These are phyloP conservation scores for Sarocladium oryzae DNA, from an alignment of 2,329 filamentous ascomycete species.

Conservation along the genomic window DNA sequence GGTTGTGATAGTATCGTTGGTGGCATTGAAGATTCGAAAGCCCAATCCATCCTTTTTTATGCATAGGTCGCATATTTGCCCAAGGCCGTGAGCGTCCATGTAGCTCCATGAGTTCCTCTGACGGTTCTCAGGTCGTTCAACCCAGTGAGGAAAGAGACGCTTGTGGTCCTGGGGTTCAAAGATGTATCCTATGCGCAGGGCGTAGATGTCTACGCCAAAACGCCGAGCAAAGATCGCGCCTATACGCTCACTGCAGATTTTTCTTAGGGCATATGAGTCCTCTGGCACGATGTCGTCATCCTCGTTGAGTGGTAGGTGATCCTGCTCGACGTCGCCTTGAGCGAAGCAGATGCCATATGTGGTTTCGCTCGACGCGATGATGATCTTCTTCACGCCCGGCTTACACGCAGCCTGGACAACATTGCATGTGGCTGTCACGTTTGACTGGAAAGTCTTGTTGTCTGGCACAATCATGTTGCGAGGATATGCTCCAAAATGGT, in stretches of 20 bases:
- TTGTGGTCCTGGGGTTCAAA: slow-evolving; percentile 56
- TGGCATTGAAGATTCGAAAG: slow-evolving; percentile 59
- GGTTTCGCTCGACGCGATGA: slow-evolving; percentile 53
- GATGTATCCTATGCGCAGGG: slow-evolving; percentile 53
- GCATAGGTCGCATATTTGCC: slow-evolving; percentile 51
- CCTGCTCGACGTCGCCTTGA: slow-evolving; percentile 50
- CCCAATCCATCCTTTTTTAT: slow-evolving; percentile 48
- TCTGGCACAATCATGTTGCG: slow-evolving; percentile 56
- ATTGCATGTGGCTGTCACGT: slow-evolving; percentile 52
- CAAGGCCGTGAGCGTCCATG: slow-evolving; percentile 55
- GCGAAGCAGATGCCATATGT: slow-evolving; percentile 57
- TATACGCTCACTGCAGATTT: slow-evolving; percentile 51
- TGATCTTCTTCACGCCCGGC: slow-evolving; percentile 54
- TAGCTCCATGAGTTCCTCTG: slow-evolving; percentile 58
- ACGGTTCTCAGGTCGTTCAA: slow-evolving; percentile 41
- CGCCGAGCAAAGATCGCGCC: slow-evolving; percentile 50
- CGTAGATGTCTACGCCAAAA: slow-evolving; percentile 53
- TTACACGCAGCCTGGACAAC: slow-evolving; percentile 58
- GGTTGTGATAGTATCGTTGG: slow-evolving; percentile 53
- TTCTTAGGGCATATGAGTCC: slow-evolving; percentile 56
- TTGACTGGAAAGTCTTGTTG: slow-evolving; percentile 50
- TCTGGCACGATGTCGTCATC: slow-evolving; percentile 52
- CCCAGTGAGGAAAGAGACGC: slow-evolving; percentile 42
- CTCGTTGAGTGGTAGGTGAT: slow-evolving; percentile 53
- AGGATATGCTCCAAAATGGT: slow-evolving; percentile 55